Percentiles rank a stretch among this genome's conserved stretches.
Conservation (phyloP, 495 filamentous ascomycete species). For the Lasiosphaeria ovina region DNA sequence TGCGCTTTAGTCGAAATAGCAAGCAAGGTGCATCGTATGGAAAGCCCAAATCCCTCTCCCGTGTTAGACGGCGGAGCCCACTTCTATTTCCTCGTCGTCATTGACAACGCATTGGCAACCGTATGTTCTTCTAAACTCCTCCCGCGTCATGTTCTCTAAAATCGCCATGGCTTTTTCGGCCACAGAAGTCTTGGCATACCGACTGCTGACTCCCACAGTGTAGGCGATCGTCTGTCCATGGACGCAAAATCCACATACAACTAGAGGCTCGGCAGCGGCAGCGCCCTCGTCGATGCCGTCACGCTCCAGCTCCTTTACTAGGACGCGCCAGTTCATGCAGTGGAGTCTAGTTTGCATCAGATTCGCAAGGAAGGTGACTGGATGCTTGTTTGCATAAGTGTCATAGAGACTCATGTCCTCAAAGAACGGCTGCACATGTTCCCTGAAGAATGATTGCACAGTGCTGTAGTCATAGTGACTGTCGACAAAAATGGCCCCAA, state of each 20-base stretch:
- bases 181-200: slow-evolving; percentile 72
- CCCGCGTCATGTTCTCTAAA: slow-evolving; percentile 55
- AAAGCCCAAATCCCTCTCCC: background rate
- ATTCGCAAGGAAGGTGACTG: slow-evolving; percentile 52
- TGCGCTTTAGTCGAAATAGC: background rate
- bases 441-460: slow-evolving; percentile 74
- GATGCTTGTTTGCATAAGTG: slow-evolving; percentile 84
- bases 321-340: slow-evolving; percentile 47
- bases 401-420: slow-evolving; percentile 88
- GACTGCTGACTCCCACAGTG: slow-evolving; percentile 57
- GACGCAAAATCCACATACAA: slow-evolving; percentile 74
- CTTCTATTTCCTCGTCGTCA: slow-evolving; percentile 8
- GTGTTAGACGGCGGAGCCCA: slow-evolving; percentile 1
- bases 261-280: slow-evolving; percentile 32
- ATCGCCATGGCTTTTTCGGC: slow-evolving; percentile 61
- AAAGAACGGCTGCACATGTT: slow-evolving; percentile 73
- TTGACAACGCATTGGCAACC: slow-evolving; percentile 59
- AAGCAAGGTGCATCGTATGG: background rate
- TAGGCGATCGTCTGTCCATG: slow-evolving; percentile 67
- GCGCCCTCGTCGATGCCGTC: slow-evolving; percentile 5
- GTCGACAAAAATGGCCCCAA: slow-evolving; percentile 91
- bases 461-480: slow-evolving; percentile 73
- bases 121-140: slow-evolving; percentile 60
- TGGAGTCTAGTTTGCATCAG: slow-evolving; percentile 44
- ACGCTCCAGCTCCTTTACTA: slow-evolving; percentile 19